phyloP scores from a whole-genome alignment of 1,139 yeast species.

The Zygosaccharomyces pseudobailii region DNA sequence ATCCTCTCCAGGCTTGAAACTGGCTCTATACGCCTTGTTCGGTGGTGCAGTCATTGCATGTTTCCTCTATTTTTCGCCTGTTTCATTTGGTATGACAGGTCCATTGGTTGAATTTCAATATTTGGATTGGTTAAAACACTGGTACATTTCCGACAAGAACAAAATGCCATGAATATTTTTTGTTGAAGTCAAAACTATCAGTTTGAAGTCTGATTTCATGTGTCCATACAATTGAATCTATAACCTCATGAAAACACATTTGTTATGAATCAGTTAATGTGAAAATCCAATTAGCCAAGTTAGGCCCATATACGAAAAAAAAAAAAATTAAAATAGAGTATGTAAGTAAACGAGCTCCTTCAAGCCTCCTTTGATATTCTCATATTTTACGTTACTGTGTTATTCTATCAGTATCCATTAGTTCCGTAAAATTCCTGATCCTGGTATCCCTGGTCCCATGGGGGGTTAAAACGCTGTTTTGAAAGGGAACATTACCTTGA shows the following conservation, averaged over 20 bases:
- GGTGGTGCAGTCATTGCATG: slow-evolving; percentile 58
- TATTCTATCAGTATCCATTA: slow-evolving; percentile 31
- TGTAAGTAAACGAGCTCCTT: background rate
- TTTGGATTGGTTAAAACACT: slow-evolving; percentile 69
- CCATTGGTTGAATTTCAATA: slow-evolving; percentile 61
- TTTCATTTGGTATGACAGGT: slow-evolving; percentile 90
- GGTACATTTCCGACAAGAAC: slow-evolving; percentile 49
- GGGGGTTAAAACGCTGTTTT: slow-evolving; percentile 28
- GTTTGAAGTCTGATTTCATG: background rate
- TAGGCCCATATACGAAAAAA: background rate
- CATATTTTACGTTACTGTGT: slow-evolving; percentile 23
- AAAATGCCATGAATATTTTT: slow-evolving; percentile 3
- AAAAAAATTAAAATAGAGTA: background rate
- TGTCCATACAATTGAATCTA: slow-evolving; percentile 2
- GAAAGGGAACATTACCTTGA: slow-evolving; percentile 30
- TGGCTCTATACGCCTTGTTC: slow-evolving; percentile 39
- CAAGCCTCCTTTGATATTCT: background rate
- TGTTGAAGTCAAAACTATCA: background rate
- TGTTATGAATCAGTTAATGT: slow-evolving; percentile 1
- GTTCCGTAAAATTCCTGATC: slow-evolving; percentile 22
- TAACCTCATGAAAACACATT: slow-evolving; percentile 1
- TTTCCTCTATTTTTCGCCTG: slow-evolving; percentile 69
- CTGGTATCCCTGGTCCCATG: slow-evolving; percentile 27
- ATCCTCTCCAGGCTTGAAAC: slow-evolving; percentile 31
- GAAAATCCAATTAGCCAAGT: background rate